Evolutionary conservation across 768 basidiomycete species (phyloP).

Genomic region (Russula sp.): DNA sequence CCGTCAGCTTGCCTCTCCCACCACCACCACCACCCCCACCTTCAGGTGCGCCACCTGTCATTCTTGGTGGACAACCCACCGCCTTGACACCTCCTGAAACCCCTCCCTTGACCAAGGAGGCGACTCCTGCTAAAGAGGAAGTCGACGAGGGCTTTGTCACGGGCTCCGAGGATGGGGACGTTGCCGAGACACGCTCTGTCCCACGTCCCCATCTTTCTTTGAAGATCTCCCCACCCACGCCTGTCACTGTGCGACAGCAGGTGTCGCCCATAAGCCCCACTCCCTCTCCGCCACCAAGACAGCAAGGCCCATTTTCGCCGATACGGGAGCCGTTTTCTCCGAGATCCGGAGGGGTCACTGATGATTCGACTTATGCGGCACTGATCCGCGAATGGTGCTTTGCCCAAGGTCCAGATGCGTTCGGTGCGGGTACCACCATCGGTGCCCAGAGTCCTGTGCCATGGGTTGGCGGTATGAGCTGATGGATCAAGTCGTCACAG

Average conservation of each 20-base stretch:
- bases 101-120: neutral
- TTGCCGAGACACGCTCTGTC: neutral
- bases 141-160: constrained; percentile 22
- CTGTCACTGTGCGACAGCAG: constrained; percentile 1
- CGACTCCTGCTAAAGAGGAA: constrained; percentile 6
- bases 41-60: neutral
- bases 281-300: constrained; percentile 15
- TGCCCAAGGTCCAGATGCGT: constrained; percentile 17
- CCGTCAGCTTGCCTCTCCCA: neutral
- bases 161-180: constrained; percentile 17
- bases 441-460: constrained; percentile 14
- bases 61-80: constrained; percentile 9
- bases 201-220: constrained; percentile 16
- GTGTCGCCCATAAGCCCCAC: constrained; percentile 4
- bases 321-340: constrained; percentile 8
- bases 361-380: constrained; percentile 18
- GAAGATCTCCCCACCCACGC: constrained; percentile 10
- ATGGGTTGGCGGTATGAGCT: constrained; percentile 17
- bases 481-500: neutral
- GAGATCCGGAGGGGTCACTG: neutral
- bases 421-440: constrained; percentile 4
- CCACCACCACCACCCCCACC: neutral
- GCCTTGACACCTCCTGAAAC: neutral
- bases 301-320: constrained; percentile 14
- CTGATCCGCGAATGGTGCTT: constrained; percentile 23